A percentile compares a stretch with the other conserved stretches of the same genome.
Conservation (phyloP, 164 flowering plant genomes). For the Aristolochia fimbriata region DNA sequence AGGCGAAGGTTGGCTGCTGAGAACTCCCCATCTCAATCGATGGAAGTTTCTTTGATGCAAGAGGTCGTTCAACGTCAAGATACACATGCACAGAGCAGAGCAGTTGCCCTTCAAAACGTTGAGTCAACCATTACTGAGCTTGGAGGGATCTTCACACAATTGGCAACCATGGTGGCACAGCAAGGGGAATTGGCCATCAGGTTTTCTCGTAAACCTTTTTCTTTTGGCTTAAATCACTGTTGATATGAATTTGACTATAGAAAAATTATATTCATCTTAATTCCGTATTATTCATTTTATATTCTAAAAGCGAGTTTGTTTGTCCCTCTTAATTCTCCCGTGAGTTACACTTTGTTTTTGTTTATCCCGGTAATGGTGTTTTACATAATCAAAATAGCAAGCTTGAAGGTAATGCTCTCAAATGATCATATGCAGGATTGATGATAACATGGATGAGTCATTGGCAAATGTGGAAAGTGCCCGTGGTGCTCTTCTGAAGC, state of each 20-base stretch:
- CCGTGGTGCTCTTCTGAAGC: conserved; percentile 55
- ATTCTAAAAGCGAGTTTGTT: neutral
- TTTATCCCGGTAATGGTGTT: too few species aligned
- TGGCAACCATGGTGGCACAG: conserved; percentile 84
- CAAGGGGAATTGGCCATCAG: conserved; percentile 94
- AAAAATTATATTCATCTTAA: too few species aligned
- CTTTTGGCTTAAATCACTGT: neutral
- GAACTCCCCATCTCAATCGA: conserved; percentile 43
- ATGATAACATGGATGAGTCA: conserved; percentile 88
- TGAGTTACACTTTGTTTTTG: too few species aligned
- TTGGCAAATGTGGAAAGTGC: conserved; percentile 77
- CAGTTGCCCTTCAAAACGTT: conserved; percentile 72
- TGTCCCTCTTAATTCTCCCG: too few species aligned
- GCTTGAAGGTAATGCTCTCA: too few species aligned
- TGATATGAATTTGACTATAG: neutral
- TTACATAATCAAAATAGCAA: too few species aligned
- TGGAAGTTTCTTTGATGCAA: conserved; percentile 78
- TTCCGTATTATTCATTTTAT: neutral
- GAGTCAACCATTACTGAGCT: conserved; percentile 90
- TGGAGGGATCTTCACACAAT: conserved; percentile 73
- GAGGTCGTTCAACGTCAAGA: conserved; percentile 76
- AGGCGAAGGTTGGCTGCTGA: conserved; percentile 72
- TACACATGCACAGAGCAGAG: conserved; percentile 39
- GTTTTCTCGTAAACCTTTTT: conserved; percentile 19
- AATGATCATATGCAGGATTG: conserved; percentile 50